These are phyloP conservation scores for Trichoderma breve DNA, from an alignment of 2,329 filamentous ascomycete genomes.

Conservation along the genomic window DNA sequence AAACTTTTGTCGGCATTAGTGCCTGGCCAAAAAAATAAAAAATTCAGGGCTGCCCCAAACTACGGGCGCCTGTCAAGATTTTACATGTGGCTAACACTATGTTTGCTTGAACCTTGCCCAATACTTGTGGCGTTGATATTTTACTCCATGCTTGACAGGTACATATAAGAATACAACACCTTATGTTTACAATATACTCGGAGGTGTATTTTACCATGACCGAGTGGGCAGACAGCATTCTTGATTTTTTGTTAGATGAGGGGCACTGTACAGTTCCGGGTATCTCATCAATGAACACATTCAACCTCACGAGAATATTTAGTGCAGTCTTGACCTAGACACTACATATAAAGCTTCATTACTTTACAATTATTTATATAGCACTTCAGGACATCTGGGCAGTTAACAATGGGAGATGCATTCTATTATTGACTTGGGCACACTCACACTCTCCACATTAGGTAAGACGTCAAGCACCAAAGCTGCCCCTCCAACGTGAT, in stretches of 20 bases:
- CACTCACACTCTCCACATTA: neutral
- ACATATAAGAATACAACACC: too few species aligned
- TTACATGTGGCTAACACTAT: neutral
- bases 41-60: neutral
- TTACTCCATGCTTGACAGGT: too few species aligned
- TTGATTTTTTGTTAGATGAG: neutral
- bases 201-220: neutral
- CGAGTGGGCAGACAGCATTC: neutral
- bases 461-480: neutral
- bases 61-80: neutral
- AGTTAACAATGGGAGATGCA: neutral
- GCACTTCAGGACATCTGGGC: neutral
- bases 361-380: neutral
- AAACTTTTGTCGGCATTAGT: conserved; percentile 4
- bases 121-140: neutral
- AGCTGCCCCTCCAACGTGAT: neutral
- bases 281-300: neutral
- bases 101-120: neutral
- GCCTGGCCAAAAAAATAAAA: neutral
- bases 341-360: neutral
- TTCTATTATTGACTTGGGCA: neutral
- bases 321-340: neutral
- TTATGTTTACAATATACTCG: neutral
- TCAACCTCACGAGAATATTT: neutral
- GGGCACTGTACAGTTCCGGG: neutral